Conservation (phyloP, 2,329 filamentous ascomycete species). For the Aureobasidium subglaciale region DNA sequence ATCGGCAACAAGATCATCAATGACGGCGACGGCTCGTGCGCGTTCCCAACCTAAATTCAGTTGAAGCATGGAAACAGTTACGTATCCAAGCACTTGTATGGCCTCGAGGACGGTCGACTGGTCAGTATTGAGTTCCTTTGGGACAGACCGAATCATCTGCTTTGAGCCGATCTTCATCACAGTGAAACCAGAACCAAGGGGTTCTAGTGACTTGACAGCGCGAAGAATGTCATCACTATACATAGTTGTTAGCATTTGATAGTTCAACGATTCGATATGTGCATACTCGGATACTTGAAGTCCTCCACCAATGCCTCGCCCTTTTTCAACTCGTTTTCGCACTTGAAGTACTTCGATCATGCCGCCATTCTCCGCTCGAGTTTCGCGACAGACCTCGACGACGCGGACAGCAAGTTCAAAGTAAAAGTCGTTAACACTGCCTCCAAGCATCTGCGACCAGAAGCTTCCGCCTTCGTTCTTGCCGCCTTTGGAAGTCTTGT, state of each 20-base stretch:
- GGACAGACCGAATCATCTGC: slow-evolving; percentile 84
- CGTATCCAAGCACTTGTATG: slow-evolving; percentile 80
- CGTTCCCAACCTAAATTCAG: slow-evolving; percentile 80
- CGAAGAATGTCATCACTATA: slow-evolving; percentile 77
- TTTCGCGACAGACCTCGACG: slow-evolving; percentile 84
- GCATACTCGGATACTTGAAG: slow-evolving; percentile 70
- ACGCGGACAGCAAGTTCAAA: slow-evolving; percentile 95
- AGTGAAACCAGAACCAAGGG: slow-evolving; percentile 80
- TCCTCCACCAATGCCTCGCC: slow-evolving; percentile 69
- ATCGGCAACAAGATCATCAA: slow-evolving; percentile 82
- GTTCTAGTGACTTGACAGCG: slow-evolving; percentile 78
- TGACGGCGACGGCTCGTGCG: slow-evolving; percentile 76
- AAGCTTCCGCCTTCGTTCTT: slow-evolving; percentile 57
- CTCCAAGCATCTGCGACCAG: slow-evolving; percentile 87
- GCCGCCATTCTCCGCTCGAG: slow-evolving; percentile 83
- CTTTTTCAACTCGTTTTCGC: slow-evolving; percentile 64
- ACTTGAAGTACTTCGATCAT: slow-evolving; percentile 80
- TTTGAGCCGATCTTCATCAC: slow-evolving; percentile 77
- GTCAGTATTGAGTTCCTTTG: slow-evolving; percentile 90
- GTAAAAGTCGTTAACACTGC: slow-evolving; percentile 95
- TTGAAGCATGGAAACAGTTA: slow-evolving; percentile 82
- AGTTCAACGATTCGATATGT: not conserved
- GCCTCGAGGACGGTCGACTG: slow-evolving; percentile 89
- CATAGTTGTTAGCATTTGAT: not conserved
- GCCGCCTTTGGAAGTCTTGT: slow-evolving; percentile 31